Base-by-base conservation (phyloP, 805 yeast genomes). In the Candida adriatica region DNA sequence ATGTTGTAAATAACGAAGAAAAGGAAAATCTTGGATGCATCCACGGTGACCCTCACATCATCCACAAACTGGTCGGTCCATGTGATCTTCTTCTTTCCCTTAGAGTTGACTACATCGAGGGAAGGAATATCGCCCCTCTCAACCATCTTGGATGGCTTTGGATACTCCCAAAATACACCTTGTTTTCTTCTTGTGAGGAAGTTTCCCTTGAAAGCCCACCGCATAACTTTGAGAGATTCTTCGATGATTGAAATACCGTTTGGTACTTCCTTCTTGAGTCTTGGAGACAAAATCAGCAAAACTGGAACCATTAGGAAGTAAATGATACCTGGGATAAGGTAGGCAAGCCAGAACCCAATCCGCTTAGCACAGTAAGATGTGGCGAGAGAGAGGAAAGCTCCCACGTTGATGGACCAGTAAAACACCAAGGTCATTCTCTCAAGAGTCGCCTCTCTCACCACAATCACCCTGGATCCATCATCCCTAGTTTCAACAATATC, bases 21-120 rank as follows among this genome's bases (percentile, higher is more conserved):
- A 10, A 69, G 49, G 50, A 81, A 82, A 30, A 82, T 84, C 55
- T 75, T 74, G 66, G 87, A 82, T 27, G 87, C 88, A 34, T 63
- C 61, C 31, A 79, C 37, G 8, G 88, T 69, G 45, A 83, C 71
- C 31, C 55, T 56, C 28, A 80, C 79, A 63, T 82, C 87, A 38
- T 79, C 87, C 22, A 82, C 87, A 45, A 80, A 81, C 38, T 66
- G 62, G 49, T 80, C 85, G 27, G 64, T 54, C 90, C 90, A 82
- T 22, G 63, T 60, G 19, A 48, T 13, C 23, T 29, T 41, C 32
- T 43, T 45, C 13, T 33, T 26, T 13, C 56, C 62, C 17, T 54
- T 50, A 13, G 31, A 33, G 33, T 33, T 36, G 13, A 28, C 31
- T 16, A 26, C 41, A 18, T 47, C 53, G 4, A 38, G 13, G 3